Conservation (phyloP, 1,139 yeast species). For the Blastobotrys proliferans region DNA sequence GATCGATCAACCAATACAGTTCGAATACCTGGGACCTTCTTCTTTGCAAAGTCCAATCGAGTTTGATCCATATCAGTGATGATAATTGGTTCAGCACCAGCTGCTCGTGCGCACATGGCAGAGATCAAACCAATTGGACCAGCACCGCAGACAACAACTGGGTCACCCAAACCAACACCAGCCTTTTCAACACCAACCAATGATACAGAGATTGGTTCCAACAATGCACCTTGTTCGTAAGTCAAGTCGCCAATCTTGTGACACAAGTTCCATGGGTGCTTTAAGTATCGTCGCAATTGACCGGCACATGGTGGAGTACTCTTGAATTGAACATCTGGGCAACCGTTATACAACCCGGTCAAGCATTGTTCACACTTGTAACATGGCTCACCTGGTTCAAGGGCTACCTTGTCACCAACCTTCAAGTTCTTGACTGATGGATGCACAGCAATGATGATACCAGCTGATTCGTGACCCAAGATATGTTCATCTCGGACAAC, state of each 20-base stretch:
- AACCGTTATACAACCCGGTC: constrained; percentile 70
- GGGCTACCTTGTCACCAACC: constrained; percentile 48
- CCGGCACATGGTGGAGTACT: constrained; percentile 77
- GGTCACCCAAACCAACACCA: constrained; percentile 65
- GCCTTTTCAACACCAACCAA: constrained; percentile 77
- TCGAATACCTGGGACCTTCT: constrained; percentile 33
- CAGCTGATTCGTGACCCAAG: constrained; percentile 74
- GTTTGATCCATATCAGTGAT: constrained; percentile 47
- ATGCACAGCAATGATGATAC: constrained; percentile 66
- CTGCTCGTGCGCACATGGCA: constrained; percentile 74
- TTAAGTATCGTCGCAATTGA: constrained; percentile 66
- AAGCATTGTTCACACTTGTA: constrained; percentile 70
- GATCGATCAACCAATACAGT: constrained; percentile 26
- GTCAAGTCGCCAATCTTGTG: constrained; percentile 68
- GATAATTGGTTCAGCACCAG: constrained; percentile 71
- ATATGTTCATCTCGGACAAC: constrained; percentile 36
- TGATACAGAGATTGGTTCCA: constrained; percentile 85
- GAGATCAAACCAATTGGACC: constrained; percentile 88
- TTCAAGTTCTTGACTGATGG: constrained; percentile 46
- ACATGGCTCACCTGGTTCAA: constrained; percentile 84
- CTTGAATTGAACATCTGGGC: constrained; percentile 82
- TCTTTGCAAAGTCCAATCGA: constrained; percentile 25
- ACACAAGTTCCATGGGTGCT: constrained; percentile 80
- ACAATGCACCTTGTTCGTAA: constrained; percentile 82
- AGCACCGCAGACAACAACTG: constrained; percentile 80